Evolutionary conservation across 768 basidiomycete genomes (phyloP).

Genomic region (Rhodosporidiobolus sp.): DNA sequence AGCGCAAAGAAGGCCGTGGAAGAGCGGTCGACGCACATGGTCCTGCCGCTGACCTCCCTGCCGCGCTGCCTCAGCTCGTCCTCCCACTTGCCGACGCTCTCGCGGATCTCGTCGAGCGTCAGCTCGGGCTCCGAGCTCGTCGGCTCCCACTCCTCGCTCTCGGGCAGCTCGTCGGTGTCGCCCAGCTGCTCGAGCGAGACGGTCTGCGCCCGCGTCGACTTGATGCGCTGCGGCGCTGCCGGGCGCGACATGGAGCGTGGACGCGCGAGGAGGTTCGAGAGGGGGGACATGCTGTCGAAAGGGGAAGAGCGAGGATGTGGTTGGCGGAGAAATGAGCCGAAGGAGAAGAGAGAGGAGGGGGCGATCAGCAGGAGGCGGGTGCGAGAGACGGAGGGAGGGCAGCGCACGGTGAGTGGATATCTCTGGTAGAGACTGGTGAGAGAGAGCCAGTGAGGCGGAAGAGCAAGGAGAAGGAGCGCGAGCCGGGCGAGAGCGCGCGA

Average conservation of each 20-base stretch:
- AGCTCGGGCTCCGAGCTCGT: constrained; percentile 34
- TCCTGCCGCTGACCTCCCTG: constrained; percentile 74
- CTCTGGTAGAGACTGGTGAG: not conserved
- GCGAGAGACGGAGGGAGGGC: not conserved
- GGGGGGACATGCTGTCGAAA: not conserved
- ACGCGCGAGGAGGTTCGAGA: not conserved
- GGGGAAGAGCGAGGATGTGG: not conserved
- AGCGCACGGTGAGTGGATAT: too few species aligned
- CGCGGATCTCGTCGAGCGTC: constrained; percentile 63
- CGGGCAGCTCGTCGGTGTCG: constrained; percentile 15
- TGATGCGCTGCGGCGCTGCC: constrained; percentile 14
- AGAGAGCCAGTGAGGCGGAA: not conserved
- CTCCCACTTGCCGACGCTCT: constrained; percentile 69
- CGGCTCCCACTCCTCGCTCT: constrained; percentile 34
- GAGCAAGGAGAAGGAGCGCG: not conserved
- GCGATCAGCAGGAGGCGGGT: not conserved
- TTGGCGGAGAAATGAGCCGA: not conserved
- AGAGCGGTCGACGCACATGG: constrained; percentile 91
- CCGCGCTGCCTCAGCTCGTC: constrained; percentile 66
- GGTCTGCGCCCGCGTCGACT: constrained; percentile 19
- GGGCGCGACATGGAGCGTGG: constrained; percentile 18
- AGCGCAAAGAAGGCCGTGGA: constrained; percentile 57
- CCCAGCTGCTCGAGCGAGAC: constrained; percentile 14
- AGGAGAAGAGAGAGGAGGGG: not conserved
- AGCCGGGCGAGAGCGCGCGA: too few species aligned